A percentile compares a stretch with the other conserved stretches of the same genome.
Conservation (phyloP, 169 alveolate genomes). For the Plasmodium relictum region DNA sequence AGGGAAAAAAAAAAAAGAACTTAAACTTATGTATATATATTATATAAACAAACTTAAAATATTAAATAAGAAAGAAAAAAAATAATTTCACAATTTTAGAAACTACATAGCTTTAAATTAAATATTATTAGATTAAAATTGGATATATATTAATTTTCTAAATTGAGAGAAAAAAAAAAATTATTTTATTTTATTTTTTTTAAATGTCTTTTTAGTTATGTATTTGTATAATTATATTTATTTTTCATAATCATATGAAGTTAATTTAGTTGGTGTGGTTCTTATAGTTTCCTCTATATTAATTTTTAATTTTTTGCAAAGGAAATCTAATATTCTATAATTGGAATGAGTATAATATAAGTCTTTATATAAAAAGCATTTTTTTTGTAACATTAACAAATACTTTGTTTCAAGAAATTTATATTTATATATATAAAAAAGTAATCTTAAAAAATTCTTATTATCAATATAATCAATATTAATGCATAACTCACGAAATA, state of each 20-base stretch:
- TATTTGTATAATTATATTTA: background rate
- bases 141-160: too few relatives aligned
- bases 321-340: slow-evolving; percentile 49
- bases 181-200: too few relatives aligned
- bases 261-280: slow-evolving; percentile 43
- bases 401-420: slow-evolving; percentile 57
- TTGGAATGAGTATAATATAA: slow-evolving; percentile 60
- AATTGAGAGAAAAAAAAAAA: too few relatives aligned
- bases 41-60: too few relatives aligned
- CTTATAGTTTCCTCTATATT: slow-evolving; percentile 24
- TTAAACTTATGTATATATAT: too few relatives aligned
- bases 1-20: too few relatives aligned
- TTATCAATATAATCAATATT: slow-evolving; percentile 55
- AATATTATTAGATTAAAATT: too few relatives aligned
- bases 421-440: slow-evolving; percentile 56
- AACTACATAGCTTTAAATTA: too few relatives aligned
- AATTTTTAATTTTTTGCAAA: slow-evolving; percentile 69
- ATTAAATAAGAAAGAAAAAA: too few relatives aligned
- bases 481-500: slow-evolving; percentile 72
- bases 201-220: too few relatives aligned
- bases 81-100: too few relatives aligned
- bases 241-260: slow-evolving; percentile 62
- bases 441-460: slow-evolving; percentile 16
- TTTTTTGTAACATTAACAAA: slow-evolving; percentile 65
- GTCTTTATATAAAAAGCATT: slow-evolving; percentile 48